Percentiles rank a stretch among this genome's conserved stretches.
phyloP scores from a whole-genome alignment of 2,329 filamentous ascomycete genomes.

The Talaromyces piceae region DNA sequence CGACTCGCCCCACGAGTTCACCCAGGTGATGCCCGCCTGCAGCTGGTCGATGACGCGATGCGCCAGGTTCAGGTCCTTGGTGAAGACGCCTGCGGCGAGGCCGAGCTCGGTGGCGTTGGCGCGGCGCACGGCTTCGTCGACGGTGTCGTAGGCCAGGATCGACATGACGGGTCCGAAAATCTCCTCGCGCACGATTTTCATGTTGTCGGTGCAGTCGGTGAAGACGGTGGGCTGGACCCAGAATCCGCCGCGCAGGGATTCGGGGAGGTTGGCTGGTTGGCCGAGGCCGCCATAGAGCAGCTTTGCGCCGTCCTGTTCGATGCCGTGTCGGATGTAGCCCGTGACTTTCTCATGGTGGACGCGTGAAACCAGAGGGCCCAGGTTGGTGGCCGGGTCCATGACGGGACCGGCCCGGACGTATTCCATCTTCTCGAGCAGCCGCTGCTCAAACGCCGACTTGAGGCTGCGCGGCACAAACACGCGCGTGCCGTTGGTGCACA shows the following conservation, averaged over 20 bases:
- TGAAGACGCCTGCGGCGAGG: conserved; percentile 78
- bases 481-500: conserved; percentile 86
- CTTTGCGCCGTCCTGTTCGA: conserved; percentile 63
- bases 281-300: conserved; percentile 64
- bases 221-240: conserved; percentile 82
- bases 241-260: conserved; percentile 56
- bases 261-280: conserved; percentile 47
- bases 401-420: conserved; percentile 66
- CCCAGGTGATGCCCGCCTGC: conserved; percentile 82
- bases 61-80: conserved; percentile 63
- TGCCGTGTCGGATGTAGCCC: conserved; percentile 68
- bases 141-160: conserved; percentile 63
- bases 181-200: conserved; percentile 73
- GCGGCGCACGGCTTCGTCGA: conserved; percentile 62
- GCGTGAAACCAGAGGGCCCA: conserved; percentile 72
- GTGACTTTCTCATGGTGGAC: conserved; percentile 69
- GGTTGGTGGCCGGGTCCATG: conserved; percentile 66
- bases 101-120: conserved; percentile 74
- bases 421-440: conserved; percentile 61
- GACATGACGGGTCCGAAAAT: conserved; percentile 87
- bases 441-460: conserved; percentile 60
- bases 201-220: conserved; percentile 73
- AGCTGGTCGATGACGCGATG: conserved; percentile 64
- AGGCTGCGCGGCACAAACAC: conserved; percentile 68
- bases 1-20: conserved; percentile 89